Conservation (phyloP, 352 stramenopile species). For the Aphanomyces euteiches region DNA sequence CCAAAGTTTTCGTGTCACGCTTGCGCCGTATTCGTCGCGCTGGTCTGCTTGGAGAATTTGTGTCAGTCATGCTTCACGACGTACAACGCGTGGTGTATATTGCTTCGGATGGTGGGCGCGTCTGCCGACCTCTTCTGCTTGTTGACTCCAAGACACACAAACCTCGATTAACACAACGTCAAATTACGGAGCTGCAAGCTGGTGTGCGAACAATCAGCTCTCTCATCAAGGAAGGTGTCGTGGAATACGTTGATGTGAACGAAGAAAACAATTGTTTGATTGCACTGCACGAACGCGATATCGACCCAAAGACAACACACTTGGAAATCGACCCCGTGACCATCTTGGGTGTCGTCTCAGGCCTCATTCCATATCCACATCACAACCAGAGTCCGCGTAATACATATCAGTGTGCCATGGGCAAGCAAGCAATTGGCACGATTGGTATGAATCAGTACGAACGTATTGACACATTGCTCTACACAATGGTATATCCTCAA, state of each 20-base stretch:
- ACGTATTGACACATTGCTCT: conserved; percentile 97
- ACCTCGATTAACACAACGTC: conserved; percentile 91
- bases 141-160: conserved; percentile 86
- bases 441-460: conserved; percentile 99
- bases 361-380: conserved; percentile 98
- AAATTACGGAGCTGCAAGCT: conserved; percentile 89
- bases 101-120: conserved; percentile 96
- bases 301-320: conserved; percentile 93
- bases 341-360: conserved; percentile 97
- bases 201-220: conserved; percentile 72
- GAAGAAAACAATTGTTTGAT: conserved; percentile 99
- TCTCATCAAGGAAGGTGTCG: conserved; percentile 92
- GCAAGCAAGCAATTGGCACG: conserved; percentile 99
- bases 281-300: conserved; percentile 91
- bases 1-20: conserved; percentile 85
- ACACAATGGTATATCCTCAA: conserved; percentile 98
- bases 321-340: conserved; percentile 99
- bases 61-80: conserved; percentile 98
- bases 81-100: conserved; percentile 97
- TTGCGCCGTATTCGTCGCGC: conserved; percentile 78
- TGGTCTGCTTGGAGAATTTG: conserved; percentile 93
- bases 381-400: conserved; percentile 99
- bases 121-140: conserved; percentile 97
- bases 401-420: conserved; percentile 99
- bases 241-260: conserved; percentile 99